phyloP scores from a whole-genome alignment of 148 eudicot genomes.

The Spergularia bocconei region DNA sequence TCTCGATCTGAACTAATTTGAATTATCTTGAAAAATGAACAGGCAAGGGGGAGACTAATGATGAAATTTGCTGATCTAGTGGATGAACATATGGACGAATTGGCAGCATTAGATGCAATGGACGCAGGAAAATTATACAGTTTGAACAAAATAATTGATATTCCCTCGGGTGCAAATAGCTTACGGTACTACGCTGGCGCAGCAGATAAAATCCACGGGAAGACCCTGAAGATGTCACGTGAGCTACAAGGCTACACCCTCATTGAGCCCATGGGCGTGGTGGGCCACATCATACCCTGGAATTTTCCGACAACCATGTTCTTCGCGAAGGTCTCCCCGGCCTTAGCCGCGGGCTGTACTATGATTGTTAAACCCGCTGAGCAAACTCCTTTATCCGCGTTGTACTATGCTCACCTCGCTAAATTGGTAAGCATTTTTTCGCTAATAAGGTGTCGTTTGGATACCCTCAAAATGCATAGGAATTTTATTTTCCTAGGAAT shows the following conservation, averaged over 20 bases:
- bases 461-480: no score
- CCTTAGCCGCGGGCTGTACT: constrained; percentile 89
- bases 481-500: no score
- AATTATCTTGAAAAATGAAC: not conserved
- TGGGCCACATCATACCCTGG: constrained; percentile 88
- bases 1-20: no score
- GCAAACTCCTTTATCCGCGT: constrained; percentile 76
- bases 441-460: not conserved
- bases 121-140: constrained; percentile 68
- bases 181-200: constrained; percentile 80
- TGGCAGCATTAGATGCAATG: constrained; percentile 24
- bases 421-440: constrained; percentile 43
- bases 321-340: constrained; percentile 65
- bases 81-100: constrained; percentile 28
- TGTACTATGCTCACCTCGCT: constrained; percentile 69
- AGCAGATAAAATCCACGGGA: constrained; percentile 90
- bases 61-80: constrained; percentile 32
- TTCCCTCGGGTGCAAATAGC: constrained; percentile 41
- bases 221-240: constrained; percentile 69
- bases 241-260: constrained; percentile 80
- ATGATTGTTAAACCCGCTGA: constrained; percentile 94
- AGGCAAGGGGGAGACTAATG: constrained; percentile 39
- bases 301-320: constrained; percentile 67
- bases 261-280: constrained; percentile 79
- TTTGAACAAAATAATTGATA: constrained; percentile 40